phyloP scores from a whole-genome alignment of 177 flowering plant genomes.

The Vitis hybrid region DNA sequence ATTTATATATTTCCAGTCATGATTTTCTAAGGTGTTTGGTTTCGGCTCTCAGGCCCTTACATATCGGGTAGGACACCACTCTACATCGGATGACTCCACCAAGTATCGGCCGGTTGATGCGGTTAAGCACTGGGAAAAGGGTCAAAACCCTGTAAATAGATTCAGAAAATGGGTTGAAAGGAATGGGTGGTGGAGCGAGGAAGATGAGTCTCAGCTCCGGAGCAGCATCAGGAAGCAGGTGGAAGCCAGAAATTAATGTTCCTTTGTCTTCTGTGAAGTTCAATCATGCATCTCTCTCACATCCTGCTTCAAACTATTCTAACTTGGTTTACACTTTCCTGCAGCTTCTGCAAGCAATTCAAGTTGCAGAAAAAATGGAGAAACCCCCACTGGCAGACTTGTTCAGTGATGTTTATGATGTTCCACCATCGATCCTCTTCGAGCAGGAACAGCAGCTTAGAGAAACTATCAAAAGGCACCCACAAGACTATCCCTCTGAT shows the following conservation, averaged over 20 bases:
- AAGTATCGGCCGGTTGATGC: conserved; percentile 68
- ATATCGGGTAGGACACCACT: conserved; percentile 82
- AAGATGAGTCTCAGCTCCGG: conserved; percentile 58
- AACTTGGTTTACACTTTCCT: background rate
- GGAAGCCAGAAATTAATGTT: background rate
- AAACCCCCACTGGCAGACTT: conserved; percentile 64
- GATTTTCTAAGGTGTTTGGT: background rate
- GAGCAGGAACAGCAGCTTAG: conserved; percentile 69
- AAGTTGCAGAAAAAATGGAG: conserved; percentile 67
- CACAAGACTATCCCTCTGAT: conserved; percentile 60
- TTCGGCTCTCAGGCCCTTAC: conserved; percentile 56
- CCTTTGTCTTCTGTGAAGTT: background rate
- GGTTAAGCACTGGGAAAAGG: conserved; percentile 69
- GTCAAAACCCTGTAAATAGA: conserved; percentile 53
- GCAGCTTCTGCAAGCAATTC: conserved; percentile 72
- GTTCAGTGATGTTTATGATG: conserved; percentile 78
- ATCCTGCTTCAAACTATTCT: background rate
- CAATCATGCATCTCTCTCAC: background rate
- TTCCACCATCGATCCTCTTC: conserved; percentile 48
- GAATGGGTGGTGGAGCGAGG: conserved; percentile 76
- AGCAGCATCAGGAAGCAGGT: conserved; percentile 60
- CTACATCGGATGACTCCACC: conserved; percentile 91
- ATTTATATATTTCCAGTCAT: background rate
- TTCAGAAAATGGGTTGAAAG: conserved; percentile 64
- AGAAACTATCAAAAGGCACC: conserved; percentile 50